phyloP scores from a whole-genome alignment of 208 protist species.

The Trypanosoma rangeli region DNA sequence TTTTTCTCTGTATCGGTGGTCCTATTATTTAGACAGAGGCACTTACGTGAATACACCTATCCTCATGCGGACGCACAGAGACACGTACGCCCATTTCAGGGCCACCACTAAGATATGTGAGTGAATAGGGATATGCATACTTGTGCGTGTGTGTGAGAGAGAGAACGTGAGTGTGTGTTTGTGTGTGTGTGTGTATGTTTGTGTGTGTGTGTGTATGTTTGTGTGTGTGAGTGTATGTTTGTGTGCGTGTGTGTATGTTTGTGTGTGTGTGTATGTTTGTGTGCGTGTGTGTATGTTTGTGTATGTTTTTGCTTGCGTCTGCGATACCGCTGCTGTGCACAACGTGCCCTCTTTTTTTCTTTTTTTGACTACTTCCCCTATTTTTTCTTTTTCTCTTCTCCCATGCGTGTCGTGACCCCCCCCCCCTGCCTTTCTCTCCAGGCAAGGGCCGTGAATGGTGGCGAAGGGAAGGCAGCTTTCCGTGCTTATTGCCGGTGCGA shows the following conservation, averaged over 20 bases:
- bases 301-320: neutral
- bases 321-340: neutral
- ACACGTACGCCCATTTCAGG: no score
- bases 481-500: slow-evolving; percentile 65
- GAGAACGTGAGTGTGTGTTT: neutral
- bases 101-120: no score
- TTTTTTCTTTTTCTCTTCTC: neutral
- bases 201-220: slow-evolving; percentile 1
- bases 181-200: slow-evolving; percentile 1
- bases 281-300: neutral
- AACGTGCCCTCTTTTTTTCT: neutral
- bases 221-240: neutral
- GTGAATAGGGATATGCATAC: no score
- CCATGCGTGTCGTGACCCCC: neutral
- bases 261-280: neutral
- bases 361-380: neutral
- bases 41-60: no score
- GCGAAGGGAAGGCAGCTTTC: slow-evolving; percentile 52
- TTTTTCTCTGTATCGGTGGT: no score
- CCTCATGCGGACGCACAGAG: no score
- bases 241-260: neutral
- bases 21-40: no score
- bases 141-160: neutral
- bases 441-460: neutral
- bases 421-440: neutral